Evolutionary conservation across 768 basidiomycete species (phyloP).

Genomic region (Omphalotus guepiniiformis): DNA sequence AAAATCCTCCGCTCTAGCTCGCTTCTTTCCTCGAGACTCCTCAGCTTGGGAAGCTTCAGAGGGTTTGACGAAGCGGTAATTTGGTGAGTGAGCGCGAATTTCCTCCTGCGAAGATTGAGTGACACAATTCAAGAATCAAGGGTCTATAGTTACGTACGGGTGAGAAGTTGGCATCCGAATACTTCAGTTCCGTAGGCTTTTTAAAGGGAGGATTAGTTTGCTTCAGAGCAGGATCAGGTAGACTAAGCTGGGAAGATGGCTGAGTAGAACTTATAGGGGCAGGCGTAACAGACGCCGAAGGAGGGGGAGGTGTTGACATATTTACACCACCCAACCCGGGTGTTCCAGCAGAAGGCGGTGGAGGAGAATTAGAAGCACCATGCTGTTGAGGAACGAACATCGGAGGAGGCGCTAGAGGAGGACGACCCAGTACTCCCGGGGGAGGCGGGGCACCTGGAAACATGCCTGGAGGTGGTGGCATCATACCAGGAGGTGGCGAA

Average conservation of each 20-base stretch:
- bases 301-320: slow-evolving; percentile 26
- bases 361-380: slow-evolving; percentile 16
- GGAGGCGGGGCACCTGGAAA: slow-evolving; percentile 20
- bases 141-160: slow-evolving; percentile 47
- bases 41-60: slow-evolving; percentile 33
- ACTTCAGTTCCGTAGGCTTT: slow-evolving; percentile 71
- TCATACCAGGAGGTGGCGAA: slow-evolving; percentile 20
- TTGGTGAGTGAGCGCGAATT: slow-evolving; percentile 58
- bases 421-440: slow-evolving; percentile 11
- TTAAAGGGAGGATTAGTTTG: slow-evolving; percentile 75
- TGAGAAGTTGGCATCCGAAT: slow-evolving; percentile 71
- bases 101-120: slow-evolving; percentile 54
- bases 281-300: slow-evolving; percentile 16
- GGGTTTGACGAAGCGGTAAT: slow-evolving; percentile 55
- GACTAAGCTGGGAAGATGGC: slow-evolving; percentile 24
- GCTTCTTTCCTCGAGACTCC: slow-evolving; percentile 75
- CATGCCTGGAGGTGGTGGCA: slow-evolving; percentile 34
- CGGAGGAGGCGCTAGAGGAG: slow-evolving; percentile 15
- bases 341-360: slow-evolving; percentile 11
- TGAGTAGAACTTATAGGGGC: slow-evolving; percentile 7
- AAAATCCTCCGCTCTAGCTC: slow-evolving; percentile 85
- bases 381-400: slow-evolving; percentile 18
- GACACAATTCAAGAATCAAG: not conserved
- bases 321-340: slow-evolving; percentile 3
- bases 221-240: slow-evolving; percentile 54